Base-by-base conservation (phyloP, 2,329 filamentous ascomycete species). In the Fusarium solani-melongenae region DNA sequence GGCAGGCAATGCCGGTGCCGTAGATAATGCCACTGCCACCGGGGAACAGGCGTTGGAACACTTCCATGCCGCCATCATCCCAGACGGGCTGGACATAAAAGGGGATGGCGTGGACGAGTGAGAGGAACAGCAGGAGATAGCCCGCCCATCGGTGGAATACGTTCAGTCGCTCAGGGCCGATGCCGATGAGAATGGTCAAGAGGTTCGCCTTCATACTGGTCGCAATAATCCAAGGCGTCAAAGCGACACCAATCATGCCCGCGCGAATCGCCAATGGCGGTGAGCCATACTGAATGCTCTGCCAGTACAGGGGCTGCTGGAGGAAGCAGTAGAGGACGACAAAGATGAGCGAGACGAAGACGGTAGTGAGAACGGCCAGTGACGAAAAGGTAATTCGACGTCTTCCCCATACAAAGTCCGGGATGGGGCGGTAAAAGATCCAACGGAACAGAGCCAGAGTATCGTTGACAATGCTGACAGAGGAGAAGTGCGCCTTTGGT, bases 91-190 rank as follows among this genome's bases (percentile, higher is more conserved):
- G 94, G 64, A 98, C 83, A 77, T 97, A 98, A 79, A 97, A 98
- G 0, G 96, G 96, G 17, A 98, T 86, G 22, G 92, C 94, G 79
- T 98, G 96, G 20, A 98, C 88, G 63, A 98, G 85, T 31, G 93
- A 92, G 66, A 98, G 85, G 70, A 97, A 92, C 1, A 98, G 86
- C 78, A 93, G 96, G 12, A 98, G 84, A 80, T 98, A 98, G 31
- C 93, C 94, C 9, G 93, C 91, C 95, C 95, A 98, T 76, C 96
- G 91, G 83, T 98, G 96, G 68, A 98, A 88, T 34, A 98, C 95
- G 76, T 98, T 98, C 59, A 98, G 88, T 57, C 96, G 89, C 81
- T 98, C 96, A 39, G 96, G 95, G 4, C 95, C 94, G 74, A 98
- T 96, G 15, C 96, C 96, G 6, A 95, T 98, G 66, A 98, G 83